These are phyloP conservation scores for Eragrostis curvula DNA, from an alignment of 176 grass and related monocot genomes.

Conservation along the genomic window DNA sequence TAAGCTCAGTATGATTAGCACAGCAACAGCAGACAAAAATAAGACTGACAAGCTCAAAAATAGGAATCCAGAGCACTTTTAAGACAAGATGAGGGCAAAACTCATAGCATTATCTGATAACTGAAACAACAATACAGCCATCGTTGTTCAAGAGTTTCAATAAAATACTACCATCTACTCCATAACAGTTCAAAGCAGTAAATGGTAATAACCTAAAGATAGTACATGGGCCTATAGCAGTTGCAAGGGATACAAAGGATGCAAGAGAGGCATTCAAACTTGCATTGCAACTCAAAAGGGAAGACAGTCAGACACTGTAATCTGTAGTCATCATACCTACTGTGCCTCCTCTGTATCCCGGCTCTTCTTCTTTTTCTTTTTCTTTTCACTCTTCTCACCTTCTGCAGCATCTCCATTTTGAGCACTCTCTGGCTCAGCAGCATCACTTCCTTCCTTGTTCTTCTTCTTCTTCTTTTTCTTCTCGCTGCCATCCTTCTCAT, in stretches of 20 bases:
- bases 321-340: slow-evolving; percentile 30
- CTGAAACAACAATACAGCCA: slow-evolving; percentile 7
- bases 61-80: neutral
- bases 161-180: neutral
- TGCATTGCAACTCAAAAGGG: neutral
- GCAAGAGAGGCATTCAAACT: slow-evolving; percentile 31
- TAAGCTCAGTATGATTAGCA: too few relatives aligned
- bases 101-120: slow-evolving; percentile 25
- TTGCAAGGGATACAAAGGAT: slow-evolving; percentile 28
- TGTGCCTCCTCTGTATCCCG: slow-evolving; percentile 48
- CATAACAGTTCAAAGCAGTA: slow-evolving; percentile 23
- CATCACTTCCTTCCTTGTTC: slow-evolving; percentile 56
- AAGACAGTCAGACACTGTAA: neutral
- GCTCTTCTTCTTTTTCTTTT: slow-evolving; percentile 77
- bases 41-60: neutral
- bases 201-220: slow-evolving; percentile 37
- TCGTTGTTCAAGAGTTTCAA: slow-evolving; percentile 2
- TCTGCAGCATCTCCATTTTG: slow-evolving; percentile 27
- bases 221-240: slow-evolving; percentile 21
- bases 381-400: slow-evolving; percentile 75
- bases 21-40: neutral
- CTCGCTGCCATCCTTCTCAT: slow-evolving; percentile 53
- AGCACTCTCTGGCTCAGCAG: neutral
- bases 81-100: slow-evolving; percentile 11
- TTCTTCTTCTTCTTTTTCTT: slow-evolving; percentile 89